phyloP scores from a whole-genome alignment of 495 filamentous ascomycete genomes.

The Apiosordaria backusii region DNA sequence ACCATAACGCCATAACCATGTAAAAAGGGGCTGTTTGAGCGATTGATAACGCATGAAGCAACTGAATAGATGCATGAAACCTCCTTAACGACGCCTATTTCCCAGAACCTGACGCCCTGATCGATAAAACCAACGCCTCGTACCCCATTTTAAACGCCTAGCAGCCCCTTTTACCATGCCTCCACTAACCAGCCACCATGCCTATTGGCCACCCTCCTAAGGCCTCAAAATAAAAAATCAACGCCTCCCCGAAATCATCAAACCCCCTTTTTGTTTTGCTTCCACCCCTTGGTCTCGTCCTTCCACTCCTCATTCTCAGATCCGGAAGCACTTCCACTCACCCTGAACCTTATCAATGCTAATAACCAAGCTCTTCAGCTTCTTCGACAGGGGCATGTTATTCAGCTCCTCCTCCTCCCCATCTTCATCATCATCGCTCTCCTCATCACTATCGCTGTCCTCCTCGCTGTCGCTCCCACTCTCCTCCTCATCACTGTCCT shows the following conservation, averaged over 20 bases:
- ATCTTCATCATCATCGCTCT: slow-evolving; percentile 2
- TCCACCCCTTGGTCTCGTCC: no score
- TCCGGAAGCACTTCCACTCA: not conserved
- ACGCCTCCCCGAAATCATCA: not conserved
- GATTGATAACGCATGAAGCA: not conserved
- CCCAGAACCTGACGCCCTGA: not conserved
- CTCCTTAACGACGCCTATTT: not conserved
- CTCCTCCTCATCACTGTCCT: not conserved
- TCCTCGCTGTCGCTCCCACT: not conserved
- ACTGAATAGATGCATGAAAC: not conserved
- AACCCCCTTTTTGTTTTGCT: no score
- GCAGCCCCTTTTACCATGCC: no score
- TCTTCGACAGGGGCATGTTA: not conserved
- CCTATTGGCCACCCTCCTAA: no score
- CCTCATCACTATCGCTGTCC: not conserved
- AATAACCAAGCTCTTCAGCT: not conserved
- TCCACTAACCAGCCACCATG: no score
- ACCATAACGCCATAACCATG: not conserved
- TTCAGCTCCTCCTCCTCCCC: not conserved
- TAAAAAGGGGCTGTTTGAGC: not conserved
- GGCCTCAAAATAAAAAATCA: not conserved
- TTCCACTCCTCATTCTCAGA: no score
- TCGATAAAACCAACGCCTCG: not conserved
- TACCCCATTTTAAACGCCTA: not conserved
- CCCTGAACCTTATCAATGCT: not conserved